Conservation (phyloP, 2,329 filamentous ascomycete species). For the Penicillium sclerotigenum region DNA sequence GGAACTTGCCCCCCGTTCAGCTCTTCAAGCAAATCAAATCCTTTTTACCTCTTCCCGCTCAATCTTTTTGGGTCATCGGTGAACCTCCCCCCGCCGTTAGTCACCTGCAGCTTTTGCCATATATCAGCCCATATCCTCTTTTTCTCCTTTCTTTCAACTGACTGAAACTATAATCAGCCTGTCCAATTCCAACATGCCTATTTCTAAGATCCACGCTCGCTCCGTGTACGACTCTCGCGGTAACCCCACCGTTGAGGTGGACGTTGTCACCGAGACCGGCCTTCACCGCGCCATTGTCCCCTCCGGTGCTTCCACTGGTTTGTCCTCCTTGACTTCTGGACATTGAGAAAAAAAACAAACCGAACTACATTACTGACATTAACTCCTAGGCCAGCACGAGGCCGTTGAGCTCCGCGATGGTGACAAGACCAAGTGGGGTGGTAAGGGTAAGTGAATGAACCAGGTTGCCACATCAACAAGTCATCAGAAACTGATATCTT, state of each 20-base stretch:
- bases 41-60: slow-evolving; percentile 19
- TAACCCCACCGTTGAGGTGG: slow-evolving; percentile 98
- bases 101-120: slow-evolving; percentile 24
- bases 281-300: slow-evolving; percentile 97
- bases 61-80: slow-evolving; percentile 42
- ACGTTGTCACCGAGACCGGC: slow-evolving; percentile 92
- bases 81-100: slow-evolving; percentile 37
- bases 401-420: slow-evolving; percentile 87
- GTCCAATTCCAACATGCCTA: slow-evolving; percentile 66
- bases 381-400: slow-evolving; percentile 72
- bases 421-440: slow-evolving; percentile 80
- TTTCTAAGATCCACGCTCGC: slow-evolving; percentile 86
- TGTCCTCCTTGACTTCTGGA: slow-evolving; percentile 35
- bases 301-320: slow-evolving; percentile 91
- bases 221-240: slow-evolving; percentile 97
- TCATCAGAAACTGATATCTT: neutral
- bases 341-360: neutral
- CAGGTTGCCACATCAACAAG: neutral
- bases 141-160: slow-evolving; percentile 21
- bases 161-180: slow-evolving; percentile 29
- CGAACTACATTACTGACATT: slow-evolving; percentile 21
- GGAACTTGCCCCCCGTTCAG: slow-evolving; percentile 16
- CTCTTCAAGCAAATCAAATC: slow-evolving; percentile 21
- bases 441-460: slow-evolving; percentile 62
- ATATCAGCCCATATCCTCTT: slow-evolving; percentile 15